Percentiles rank a stretch among this genome's conserved stretches.
phyloP scores from a whole-genome alignment of 2,329 filamentous ascomycete genomes.

The Calonectria pseudoturangicola region DNA sequence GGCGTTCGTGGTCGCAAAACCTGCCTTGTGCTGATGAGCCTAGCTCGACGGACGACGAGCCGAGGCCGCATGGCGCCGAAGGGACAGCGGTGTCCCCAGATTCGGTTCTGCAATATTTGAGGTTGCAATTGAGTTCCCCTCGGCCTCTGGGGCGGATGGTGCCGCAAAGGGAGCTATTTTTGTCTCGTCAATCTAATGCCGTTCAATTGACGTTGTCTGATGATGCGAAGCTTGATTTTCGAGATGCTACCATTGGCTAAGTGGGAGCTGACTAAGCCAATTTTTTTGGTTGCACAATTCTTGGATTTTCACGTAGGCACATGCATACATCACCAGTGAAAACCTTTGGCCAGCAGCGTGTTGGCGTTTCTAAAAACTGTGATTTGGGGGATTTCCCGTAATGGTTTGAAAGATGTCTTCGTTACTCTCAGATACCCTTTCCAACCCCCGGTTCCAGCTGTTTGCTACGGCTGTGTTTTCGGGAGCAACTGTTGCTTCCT shows the following conservation, averaged over 20 bases:
- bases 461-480: constrained; percentile 82
- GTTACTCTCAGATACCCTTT: constrained; percentile 65
- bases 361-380: constrained; percentile 2
- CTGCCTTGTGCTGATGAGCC: constrained; percentile 43
- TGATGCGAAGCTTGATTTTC: neutral
- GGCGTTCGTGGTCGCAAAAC: constrained; percentile 43
- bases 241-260: constrained; percentile 20
- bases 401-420: constrained; percentile 63
- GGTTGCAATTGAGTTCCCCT: constrained; percentile 6
- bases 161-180: constrained; percentile 16
- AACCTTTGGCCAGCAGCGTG: constrained; percentile 35
- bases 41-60: constrained; percentile 57
- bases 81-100: constrained; percentile 18
- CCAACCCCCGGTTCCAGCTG: constrained; percentile 75
- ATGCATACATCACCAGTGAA: constrained; percentile 37
- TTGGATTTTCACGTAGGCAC: neutral
- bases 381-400: constrained; percentile 26
- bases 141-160: constrained; percentile 5
- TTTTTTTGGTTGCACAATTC: neutral
- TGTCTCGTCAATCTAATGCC: neutral
- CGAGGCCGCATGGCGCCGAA: constrained; percentile 62
- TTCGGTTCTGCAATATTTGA: neutral
- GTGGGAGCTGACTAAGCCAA: constrained; percentile 48
- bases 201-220: constrained; percentile 18
- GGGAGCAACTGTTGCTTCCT: constrained; percentile 75